Base-by-base conservation (phyloP, 2,329 filamentous ascomycete genomes). In the Thielaviopsis ethacetica region DNA sequence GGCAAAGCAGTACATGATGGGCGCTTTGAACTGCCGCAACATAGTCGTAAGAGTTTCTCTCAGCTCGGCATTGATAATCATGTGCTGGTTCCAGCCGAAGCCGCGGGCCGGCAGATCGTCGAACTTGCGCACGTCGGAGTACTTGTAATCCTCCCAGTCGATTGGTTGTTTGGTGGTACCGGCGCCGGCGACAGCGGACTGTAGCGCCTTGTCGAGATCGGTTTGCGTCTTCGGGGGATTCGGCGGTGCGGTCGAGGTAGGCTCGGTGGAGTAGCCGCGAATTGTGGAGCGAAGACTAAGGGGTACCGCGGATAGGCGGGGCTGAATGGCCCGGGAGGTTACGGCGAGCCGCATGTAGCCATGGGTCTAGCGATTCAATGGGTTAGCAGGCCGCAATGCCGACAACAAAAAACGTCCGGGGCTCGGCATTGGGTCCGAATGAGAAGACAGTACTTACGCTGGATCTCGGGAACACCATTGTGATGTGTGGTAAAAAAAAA, bases 21-120 rank as follows among this genome's bases (percentile, higher is more conserved):
- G 91, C 0, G 93, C 91, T 56, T 85, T 80, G 71, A 98, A 97
- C 66, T 94, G 82, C 81, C 90, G 93, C 22, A 96, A 75, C 63
- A 97, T 87, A 66, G 90, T 82, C 58, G 91, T 83, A 66, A 98
- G 72, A 13, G 85, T 85, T 70, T 96, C 87, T 68, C 95, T 96
- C 71, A 97, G 93, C 69, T 97, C 91, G 68, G 89, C 84, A 68
- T 97, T 94, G 68, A 97, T 94, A 62, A 89, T 78, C 76, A 97
- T 95, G 72, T 97, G 88, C 71, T 98, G 93, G 66, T 98, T 98
- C 65, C 91, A 84, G 17, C 93, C 93, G 65, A 97, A 97, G 65
- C 72, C 66, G n/a, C 72, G 69, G 62, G 73, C 73, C 3, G 73
- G 73, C 1, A 75, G 67, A 59, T 75, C 72, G n/a, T 70, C 68